Conservation (phyloP, 1,139 yeast species). For the Sugiyamaella castrensis region DNA sequence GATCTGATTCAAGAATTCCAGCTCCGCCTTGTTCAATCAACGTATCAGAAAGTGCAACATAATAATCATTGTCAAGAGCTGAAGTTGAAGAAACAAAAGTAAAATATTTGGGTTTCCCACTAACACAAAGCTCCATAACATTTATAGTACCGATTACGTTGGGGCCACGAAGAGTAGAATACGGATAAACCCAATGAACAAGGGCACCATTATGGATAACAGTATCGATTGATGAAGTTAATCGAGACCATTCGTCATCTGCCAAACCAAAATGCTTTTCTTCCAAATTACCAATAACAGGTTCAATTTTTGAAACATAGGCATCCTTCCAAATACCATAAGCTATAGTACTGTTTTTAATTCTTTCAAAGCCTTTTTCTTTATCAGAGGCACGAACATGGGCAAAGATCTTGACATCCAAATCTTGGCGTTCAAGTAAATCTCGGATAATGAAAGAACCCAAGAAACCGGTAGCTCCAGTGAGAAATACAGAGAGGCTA, state of each 20-base stretch:
- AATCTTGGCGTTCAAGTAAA: constrained; percentile 50
- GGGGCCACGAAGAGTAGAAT: constrained; percentile 84
- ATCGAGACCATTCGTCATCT: constrained; percentile 53
- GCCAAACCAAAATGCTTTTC: constrained; percentile 65
- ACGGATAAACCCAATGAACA: constrained; percentile 98
- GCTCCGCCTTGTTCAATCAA: constrained; percentile 58
- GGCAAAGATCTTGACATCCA: constrained; percentile 61
- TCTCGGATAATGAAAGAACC: constrained; percentile 87
- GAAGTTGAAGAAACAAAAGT: constrained; percentile 96
- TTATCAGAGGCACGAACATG: constrained; percentile 84
- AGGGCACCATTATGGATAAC: constrained; percentile 96
- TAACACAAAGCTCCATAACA: constrained; percentile 70
- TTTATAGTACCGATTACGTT: constrained; percentile 87
- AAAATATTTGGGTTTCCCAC: constrained; percentile 81
- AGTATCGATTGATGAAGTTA: constrained; percentile 65
- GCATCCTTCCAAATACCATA: constrained; percentile 81
- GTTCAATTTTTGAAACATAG: constrained; percentile 57
- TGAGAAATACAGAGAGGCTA: constrained; percentile 67
- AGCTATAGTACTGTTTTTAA: constrained; percentile 71
- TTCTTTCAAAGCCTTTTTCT: constrained; percentile 69
- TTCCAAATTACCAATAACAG: constrained; percentile 82
- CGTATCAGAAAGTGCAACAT: constrained; percentile 71
- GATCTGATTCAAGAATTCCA: constrained; percentile 81
- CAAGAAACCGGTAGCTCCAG: constrained; percentile 96
- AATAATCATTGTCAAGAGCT: constrained; percentile 80